phyloP scores from a whole-genome alignment of 257 asterid species.

The Marsdenia floribunda region DNA sequence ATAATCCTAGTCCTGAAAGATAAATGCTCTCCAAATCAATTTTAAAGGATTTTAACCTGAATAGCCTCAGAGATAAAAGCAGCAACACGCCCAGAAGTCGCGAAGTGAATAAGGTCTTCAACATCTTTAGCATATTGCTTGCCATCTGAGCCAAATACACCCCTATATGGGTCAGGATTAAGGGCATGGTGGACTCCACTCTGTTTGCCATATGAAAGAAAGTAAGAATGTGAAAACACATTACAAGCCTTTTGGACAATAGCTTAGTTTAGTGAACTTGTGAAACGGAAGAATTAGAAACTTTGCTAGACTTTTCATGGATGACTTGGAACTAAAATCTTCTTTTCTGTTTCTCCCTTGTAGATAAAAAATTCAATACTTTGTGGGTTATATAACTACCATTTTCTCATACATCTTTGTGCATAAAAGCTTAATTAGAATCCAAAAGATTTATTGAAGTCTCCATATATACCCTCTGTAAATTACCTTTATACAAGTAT shows the following conservation, averaged over 20 bases:
- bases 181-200: constrained; percentile 74
- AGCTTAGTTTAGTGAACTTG: neutral
- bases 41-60: constrained; percentile 34
- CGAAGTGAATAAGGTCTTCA: constrained; percentile 56
- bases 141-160: constrained; percentile 63
- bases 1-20: neutral
- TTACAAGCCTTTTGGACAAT: neutral
- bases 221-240: neutral
- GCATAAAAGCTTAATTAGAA: neutral
- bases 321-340: neutral
- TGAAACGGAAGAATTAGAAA: neutral
- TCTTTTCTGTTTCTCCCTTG: neutral
- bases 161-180: constrained; percentile 72
- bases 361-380: neutral
- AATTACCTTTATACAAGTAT: neutral
- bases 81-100: constrained; percentile 71
- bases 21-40: neutral
- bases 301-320: neutral
- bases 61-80: constrained; percentile 72
- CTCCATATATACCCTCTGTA: too few species aligned
- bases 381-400: neutral
- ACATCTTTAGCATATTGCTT: constrained; percentile 56
- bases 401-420: neutral
- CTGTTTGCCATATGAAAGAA: constrained; percentile 27
- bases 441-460: neutral